A percentile compares a stretch with the other conserved stretches of the same genome.
These are phyloP conservation scores for Aspergillus funiculosus DNA, from an alignment of 495 filamentous ascomycete species.

Conservation along the genomic window DNA sequence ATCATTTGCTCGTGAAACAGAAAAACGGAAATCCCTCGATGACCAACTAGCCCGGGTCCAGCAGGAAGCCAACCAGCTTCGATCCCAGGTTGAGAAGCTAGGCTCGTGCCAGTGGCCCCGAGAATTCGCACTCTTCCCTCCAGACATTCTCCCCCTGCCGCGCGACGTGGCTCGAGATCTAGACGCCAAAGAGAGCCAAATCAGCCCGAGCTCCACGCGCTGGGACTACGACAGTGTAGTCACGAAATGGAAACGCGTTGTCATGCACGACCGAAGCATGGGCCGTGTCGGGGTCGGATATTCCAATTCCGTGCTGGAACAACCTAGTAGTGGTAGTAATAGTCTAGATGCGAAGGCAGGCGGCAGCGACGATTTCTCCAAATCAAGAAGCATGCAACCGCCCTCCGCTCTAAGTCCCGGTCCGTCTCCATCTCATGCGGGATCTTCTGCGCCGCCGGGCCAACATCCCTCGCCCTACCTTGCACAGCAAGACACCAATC, in stretches of 20 bases:
- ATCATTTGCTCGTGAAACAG: slow-evolving; percentile 60
- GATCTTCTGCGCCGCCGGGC: slow-evolving; percentile 27
- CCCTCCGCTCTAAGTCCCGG: slow-evolving; percentile 30
- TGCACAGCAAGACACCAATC: slow-evolving; percentile 22
- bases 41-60: slow-evolving; percentile 55
- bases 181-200: slow-evolving; percentile 32
- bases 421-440: too few species aligned
- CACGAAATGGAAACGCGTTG: slow-evolving; percentile 52
- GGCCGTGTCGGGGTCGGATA: slow-evolving; percentile 36
- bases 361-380: slow-evolving; percentile 26
- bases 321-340: slow-evolving; percentile 11
- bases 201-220: slow-evolving; percentile 32
- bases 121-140: slow-evolving; percentile 62
- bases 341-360: slow-evolving; percentile 12
- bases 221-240: slow-evolving; percentile 55
- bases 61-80: slow-evolving; percentile 69
- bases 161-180: slow-evolving; percentile 41
- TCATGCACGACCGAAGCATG: slow-evolving; percentile 47
- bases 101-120: slow-evolving; percentile 62
- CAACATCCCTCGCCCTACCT: slow-evolving; percentile 35
- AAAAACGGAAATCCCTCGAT: slow-evolving; percentile 57
- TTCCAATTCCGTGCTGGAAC: slow-evolving; percentile 18
- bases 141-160: slow-evolving; percentile 56
- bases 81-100: slow-evolving; percentile 61
- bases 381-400: slow-evolving; percentile 28